Base-by-base conservation (phyloP, 2,329 filamentous ascomycete genomes). In the Lizonia empirigonia region DNA sequence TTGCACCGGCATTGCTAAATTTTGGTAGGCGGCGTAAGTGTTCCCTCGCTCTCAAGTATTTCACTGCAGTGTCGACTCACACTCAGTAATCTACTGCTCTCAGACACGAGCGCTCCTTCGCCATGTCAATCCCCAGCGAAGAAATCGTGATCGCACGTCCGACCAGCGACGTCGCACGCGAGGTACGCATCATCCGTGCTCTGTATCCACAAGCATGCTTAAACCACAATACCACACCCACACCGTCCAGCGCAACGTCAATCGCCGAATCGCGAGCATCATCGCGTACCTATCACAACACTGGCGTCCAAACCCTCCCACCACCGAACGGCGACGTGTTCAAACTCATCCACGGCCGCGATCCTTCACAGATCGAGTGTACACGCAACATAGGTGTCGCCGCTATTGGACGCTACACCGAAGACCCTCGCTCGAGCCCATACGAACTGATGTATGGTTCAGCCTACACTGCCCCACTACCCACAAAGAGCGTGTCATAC, bases 241-340 rank as follows among this genome's bases (percentile, higher is more conserved):
- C n/a, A 7, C 7, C 16, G 2, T 10, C n/a, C 12, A 15, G 30
- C n/a, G 12, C 15, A 32, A 4, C n/a, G 9, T 5, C 27, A 12
- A 30, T 7, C 5, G n/a, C 12, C 20, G 30, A 5, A 24, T 7
- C 18, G 10, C 18, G 10, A 23, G 5, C 15, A 5, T 1, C 13
- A 13, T 3, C 33, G 1, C 15, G 38, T 5, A 51, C 37, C 8
- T 67, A 60, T 16, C 55, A 57, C 13, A 49, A 47, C 32, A 53
- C 52, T 2, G 56, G 41, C 7, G 13, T 56, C 1, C 63, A 67
- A n/a, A 64, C 57, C n/a, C 23, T 50, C 3, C 50, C 56, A 5
- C 55, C 53, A 0, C 16, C 22, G 4, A 48, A 59, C 20, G 50
- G 39, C 7, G 5, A 38, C 1, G n/a, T 42, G 0, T 65, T 58